Base-by-base conservation (phyloP, 106 monocot species). In the Allium fistulosum region DNA sequence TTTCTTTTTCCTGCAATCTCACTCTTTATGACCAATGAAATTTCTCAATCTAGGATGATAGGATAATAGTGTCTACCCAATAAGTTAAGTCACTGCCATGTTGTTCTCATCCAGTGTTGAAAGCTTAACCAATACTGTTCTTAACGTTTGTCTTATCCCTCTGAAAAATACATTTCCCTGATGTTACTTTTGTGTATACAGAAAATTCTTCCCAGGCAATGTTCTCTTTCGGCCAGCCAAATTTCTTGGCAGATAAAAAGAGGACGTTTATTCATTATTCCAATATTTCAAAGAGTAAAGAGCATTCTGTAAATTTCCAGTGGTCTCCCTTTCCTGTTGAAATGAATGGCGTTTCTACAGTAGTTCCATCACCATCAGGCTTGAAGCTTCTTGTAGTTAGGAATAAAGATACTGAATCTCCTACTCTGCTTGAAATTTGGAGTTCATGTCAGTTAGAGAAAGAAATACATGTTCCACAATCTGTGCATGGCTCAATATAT, bases 241-340 rank as follows among this genome's bases (percentile, higher is more conserved):
- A 99, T 79, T 77, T 90, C 17, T 50, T 85, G 52, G 81, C 84
- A 45, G 88, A 99, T 60, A 87, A 87, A 75, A 90, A 76, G 71
- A 82, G 75, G 67, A 90, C 73, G 28, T 17, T 72, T 63, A 67
- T 93, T 16, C 79, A 92, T 17, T 90, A 84, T 48, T 79, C 97
- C 72, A 77, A 87, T 72, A 85, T 99, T 65, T 82, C 77, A 52
- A 80, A 79, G 58, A 50, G 60, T n/a, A 53, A 11, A 56, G 74
- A 82, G 46, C 55, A 67, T 37, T 61, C 87, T 75, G 79, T 85
- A 52, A 71, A 76, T 17, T 99, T 93, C 67, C 67, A 85, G 7
- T 93, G 97, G 97, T 85, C 92, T 60, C 81, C 92, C 11, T 99
- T 99, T 85, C 97, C 97, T 18, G 65, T 85, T 66, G 92, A 99